Evolutionary conservation across 2,329 filamentous ascomycete species (phyloP), one percentile per base, ranked within the genome.

Genomic region (Neopestalotiopsis clavispora): DNA sequence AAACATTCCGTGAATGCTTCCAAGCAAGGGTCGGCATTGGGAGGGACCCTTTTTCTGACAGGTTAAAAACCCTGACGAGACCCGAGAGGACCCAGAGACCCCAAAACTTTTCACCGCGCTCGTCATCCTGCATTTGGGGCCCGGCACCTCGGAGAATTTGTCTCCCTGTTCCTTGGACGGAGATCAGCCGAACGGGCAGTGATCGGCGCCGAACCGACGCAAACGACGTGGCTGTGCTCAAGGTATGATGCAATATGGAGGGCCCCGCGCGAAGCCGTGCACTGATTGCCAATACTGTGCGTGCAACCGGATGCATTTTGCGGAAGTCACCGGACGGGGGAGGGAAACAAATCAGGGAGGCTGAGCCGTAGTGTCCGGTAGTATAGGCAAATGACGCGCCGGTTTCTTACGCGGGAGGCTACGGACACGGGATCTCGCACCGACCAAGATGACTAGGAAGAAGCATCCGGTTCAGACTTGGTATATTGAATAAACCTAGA

Each of bases 141-240:
- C 57, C 23, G 57, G 23, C n/a, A 52, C 23, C 9, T 34, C 59
- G 59, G 59, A 62, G 34, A 62, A 38, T 62, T 62, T 62, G 12
- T 34, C 3, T 28, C 28, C 45, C 32, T 38, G 59, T 62, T 34
- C 59, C 59, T 62, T 30, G 32, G 17, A 30, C 59, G 59, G 34
- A 34, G 59, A 34, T 62, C 59, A 20, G 59, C 59, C 32, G 59
- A 62, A 62, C 30, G 13, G 59, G 59, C n/a, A 62, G 32, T 40
- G 59, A 62, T 62, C 59, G 32, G 59, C 59, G 32, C 32, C 32
- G 59, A 34, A 34, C 32, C 28, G 14, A 28, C 34, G 14, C 59
- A 62, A 30, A 14, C 59, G 59, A n/a, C 59, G 59, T 62, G 59
- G 59, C 59, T 62, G 59, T 62, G 59, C 59, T 34, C 30, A 32